A percentile compares a stretch with the other conserved stretches of the same genome.
Conservation (phyloP, 768 basidiomycete genomes). For the Panaeolus papilionaceus region DNA sequence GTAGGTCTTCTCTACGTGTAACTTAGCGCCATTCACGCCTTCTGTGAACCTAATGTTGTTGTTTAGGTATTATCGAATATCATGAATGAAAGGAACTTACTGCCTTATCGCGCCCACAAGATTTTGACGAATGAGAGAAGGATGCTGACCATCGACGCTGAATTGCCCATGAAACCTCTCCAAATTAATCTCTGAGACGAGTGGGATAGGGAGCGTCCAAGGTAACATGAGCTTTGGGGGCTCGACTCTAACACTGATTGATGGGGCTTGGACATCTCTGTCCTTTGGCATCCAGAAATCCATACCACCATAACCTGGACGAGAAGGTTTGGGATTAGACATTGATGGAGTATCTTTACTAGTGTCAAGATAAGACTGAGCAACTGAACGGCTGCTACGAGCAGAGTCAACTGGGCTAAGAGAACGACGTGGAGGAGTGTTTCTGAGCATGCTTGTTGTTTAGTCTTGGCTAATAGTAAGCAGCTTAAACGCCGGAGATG, state of each 20-base stretch:
- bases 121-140: neutral
- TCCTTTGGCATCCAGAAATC: slow-evolving; percentile 8
- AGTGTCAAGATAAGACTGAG: neutral
- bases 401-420: slow-evolving; percentile 1
- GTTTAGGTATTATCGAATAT: neutral
- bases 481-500: neutral
- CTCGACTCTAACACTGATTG: neutral
- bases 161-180: neutral
- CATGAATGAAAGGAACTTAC: neutral
- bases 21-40: neutral
- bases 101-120: neutral
- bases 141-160: neutral
- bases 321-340: neutral
- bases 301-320: neutral
- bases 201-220: neutral
- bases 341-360: neutral
- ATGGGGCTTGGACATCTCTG: neutral
- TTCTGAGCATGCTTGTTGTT: neutral
- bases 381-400: neutral
- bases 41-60: neutral
- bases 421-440: slow-evolving; percentile 1
- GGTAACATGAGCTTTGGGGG: slow-evolving; percentile 4
- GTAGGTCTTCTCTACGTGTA: slow-evolving; percentile 1
- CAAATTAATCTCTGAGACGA: neutral
- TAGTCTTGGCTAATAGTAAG: neutral